Percentiles rank a stretch among this genome's conserved stretches.
Conservation (phyloP, 176 grass and related monocot genomes). For the Avena atlantica region DNA sequence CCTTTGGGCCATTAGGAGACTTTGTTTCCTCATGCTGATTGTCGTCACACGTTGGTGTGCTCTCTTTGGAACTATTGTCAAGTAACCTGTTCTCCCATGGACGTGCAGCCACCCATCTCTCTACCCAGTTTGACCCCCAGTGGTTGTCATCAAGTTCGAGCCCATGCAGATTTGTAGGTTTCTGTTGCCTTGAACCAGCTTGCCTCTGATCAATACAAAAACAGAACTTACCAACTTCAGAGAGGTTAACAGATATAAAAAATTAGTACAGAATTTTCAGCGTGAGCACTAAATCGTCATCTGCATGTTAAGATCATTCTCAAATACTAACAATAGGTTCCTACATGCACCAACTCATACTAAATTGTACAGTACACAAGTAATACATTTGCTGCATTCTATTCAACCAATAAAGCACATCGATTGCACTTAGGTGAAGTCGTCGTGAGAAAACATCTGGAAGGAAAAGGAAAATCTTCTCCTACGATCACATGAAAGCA, state of each 20-base stretch:
- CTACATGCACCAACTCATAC: background rate
- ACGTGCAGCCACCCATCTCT: conserved; percentile 97
- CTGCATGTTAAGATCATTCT: conserved; percentile 26
- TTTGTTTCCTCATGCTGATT: conserved; percentile 58
- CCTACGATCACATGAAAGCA: background rate
- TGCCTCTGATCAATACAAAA: conserved; percentile 75
- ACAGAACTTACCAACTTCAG: background rate
- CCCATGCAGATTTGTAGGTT: conserved; percentile 47
- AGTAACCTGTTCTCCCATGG: conserved; percentile 96
- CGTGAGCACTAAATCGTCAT: background rate
- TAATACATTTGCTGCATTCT: background rate
- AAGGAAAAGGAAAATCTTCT: background rate
- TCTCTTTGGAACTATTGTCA: conserved; percentile 75
- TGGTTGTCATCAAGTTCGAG: conserved; percentile 64
- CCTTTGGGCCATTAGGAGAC: conserved; percentile 45
- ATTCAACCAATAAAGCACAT: background rate
- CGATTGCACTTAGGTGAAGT: background rate
- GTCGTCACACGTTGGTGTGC: conserved; percentile 43
- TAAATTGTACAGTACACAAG: background rate
- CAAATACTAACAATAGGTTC: conserved; percentile 14
- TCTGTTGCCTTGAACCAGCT: conserved; percentile 80
- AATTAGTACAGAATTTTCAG: conserved; percentile 1
- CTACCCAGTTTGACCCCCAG: conserved; percentile 99
- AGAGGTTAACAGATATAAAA: conserved; percentile 28
- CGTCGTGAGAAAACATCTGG: background rate